Evolutionary conservation across 164 flowering plant genomes (phyloP), one percentile per base, ranked within the genome.

Genomic region (Annona cherimola): DNA sequence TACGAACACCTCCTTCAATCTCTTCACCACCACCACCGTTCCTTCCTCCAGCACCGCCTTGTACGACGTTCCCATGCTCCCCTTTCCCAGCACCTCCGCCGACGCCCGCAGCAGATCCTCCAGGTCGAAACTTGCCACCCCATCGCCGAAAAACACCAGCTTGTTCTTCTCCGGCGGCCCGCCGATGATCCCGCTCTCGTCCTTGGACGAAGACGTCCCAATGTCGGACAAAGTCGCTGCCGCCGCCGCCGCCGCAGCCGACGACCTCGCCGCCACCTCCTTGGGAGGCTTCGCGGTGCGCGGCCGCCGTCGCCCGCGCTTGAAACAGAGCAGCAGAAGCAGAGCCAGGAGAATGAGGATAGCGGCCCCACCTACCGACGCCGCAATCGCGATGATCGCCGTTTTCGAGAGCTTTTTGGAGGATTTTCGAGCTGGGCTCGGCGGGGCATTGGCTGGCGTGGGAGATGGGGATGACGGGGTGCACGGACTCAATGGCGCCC

Each of bases 31-130:
- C 69, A 96, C 99, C 1, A 90, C 87, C 0, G 94, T 93, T 3
- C 99, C 99, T 61, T 96, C 98, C 72, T 93, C 99, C 74, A 96
- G 73, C 71, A 96, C 97, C 7, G 99, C 99, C 80, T 96, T 96
- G 76, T 93, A 96, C 64, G 95, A 87, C 39, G 99, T 96, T 50
- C 99, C 99, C 4, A 90, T 89, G 63, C 98, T 90, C 60, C 99
- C 99, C 71, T 96, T 93, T 70, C 99, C 99, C 77, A 96, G 66
- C 4, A 96, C 99, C 80, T 93, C 98, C 0, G 99, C 99, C 5
- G 99, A 96, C 8, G 99, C 99, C 59, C 99, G 81, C 81, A 96
- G 73, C 80, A 96, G 73, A 76, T 96, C 99, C 82, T 96, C 99
- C 83, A 96, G 75, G 76, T 96, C 99, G 72, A 96, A 93, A 66